Conservation (phyloP, 2,329 filamentous ascomycete genomes). For the Fusarium burgessii region DNA sequence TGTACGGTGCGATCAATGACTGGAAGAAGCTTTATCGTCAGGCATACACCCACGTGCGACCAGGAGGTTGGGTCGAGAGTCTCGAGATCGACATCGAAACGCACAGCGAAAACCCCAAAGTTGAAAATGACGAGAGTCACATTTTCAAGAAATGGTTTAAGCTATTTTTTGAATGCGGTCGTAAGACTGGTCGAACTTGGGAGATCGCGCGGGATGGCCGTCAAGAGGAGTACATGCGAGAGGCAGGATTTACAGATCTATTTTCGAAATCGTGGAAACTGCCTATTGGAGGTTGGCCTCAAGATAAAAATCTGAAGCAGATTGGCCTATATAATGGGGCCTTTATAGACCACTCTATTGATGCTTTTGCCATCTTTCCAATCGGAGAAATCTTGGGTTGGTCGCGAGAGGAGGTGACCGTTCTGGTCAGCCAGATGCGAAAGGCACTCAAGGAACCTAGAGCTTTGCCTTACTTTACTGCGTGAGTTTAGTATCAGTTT, state of each 20-base stretch:
- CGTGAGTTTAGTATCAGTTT: background rate
- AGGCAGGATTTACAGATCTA: constrained; percentile 34
- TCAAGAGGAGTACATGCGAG: constrained; percentile 37
- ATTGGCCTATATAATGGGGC: constrained; percentile 26
- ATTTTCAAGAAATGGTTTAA: constrained; percentile 36
- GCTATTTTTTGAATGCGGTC: constrained; percentile 43
- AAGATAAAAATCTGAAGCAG: constrained; percentile 31
- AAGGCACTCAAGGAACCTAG: constrained; percentile 17
- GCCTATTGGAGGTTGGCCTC: constrained; percentile 32
- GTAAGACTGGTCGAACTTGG: constrained; percentile 45
- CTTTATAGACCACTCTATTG: constrained; percentile 33
- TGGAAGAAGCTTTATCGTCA: constrained; percentile 68
- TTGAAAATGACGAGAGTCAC: constrained; percentile 29
- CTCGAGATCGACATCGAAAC: constrained; percentile 38
- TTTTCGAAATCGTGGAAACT: constrained; percentile 30
- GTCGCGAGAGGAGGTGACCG: constrained; percentile 19
- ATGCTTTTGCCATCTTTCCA: constrained; percentile 29
- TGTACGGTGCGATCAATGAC: constrained; percentile 68
- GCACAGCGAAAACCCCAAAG: constrained; percentile 27
- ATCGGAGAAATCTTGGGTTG: constrained; percentile 35
- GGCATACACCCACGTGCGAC: constrained; percentile 61
- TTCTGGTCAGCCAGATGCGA: constrained; percentile 31
- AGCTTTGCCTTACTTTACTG: background rate
- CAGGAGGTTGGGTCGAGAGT: constrained; percentile 38
- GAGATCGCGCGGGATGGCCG: constrained; percentile 35